Evolutionary conservation across 768 basidiomycete species (phyloP), one percentile per base, ranked within the genome.

Genomic region (Tricholoma saponaceum): DNA sequence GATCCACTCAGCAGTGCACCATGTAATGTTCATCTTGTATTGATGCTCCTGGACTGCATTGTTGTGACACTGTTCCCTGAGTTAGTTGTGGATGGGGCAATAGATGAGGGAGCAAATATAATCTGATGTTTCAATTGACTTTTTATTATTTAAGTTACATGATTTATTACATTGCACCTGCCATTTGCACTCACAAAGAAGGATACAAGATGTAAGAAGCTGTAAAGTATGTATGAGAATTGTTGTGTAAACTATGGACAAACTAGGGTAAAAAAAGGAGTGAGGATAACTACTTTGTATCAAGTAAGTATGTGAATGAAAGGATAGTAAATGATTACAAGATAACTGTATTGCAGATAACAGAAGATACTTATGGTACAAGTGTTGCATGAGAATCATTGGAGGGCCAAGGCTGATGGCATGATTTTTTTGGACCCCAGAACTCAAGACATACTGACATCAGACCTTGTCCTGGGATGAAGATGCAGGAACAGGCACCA

Each of bases 11-110:
- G 78, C 51, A 82, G 81, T 51, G 67, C 76, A 30, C 76, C 78
- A 51, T 95, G 94, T 68, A 98, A 97, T 67, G 77, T 82, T 1
- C 95, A 95, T 62, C 77, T 97, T 0, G 72, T 85, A 0, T 74
- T 92, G 39, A 77, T 92, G 62, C 58, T 96, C 1, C 69, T 96
- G 14, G 95, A 97, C 62, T 74, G 85, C 8, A 50, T 92, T 2
- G 65, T 95, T n/a, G 67, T 86, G 35, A 77, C 78, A 2, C 63
- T 95, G 35, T 92, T 94, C 62, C 94, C 95, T 0, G 93, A 95
- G 71, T 73, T 96, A 3, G 68, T 47, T 22, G 52, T 35, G 10
- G 52, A 35, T 46, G 41, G 54, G 20, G 39, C 35, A 30, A 23
- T 2, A 13, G 20, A 12, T 35, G 28, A 50, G 33, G 33, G 4